phyloP scores from a whole-genome alignment of 768 basidiomycete genomes.

The Botryobasidium botryosum region DNA sequence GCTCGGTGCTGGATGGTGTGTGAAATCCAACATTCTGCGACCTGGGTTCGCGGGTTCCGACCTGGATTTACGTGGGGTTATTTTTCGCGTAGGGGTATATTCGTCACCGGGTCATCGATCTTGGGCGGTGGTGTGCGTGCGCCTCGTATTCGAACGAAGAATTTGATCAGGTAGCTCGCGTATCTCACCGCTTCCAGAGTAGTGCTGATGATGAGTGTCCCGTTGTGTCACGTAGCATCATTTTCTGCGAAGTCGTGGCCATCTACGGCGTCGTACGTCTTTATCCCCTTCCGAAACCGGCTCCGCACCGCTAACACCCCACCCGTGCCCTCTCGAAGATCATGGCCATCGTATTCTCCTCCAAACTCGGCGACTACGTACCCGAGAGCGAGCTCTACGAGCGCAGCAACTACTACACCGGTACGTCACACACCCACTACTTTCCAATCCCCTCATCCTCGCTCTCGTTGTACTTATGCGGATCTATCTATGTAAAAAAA shows the following conservation, averaged over 20 bases:
- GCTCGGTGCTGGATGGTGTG: constrained; percentile 88
- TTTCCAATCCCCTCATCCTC: not conserved
- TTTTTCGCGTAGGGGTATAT: constrained; percentile 64
- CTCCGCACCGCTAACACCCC: not conserved
- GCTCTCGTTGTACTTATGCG: not conserved
- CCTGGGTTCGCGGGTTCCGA: not conserved
- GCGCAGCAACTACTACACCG: constrained; percentile 81
- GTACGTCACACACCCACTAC: constrained; percentile 21
- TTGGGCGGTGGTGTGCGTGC: constrained; percentile 89
- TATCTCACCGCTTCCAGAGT: not conserved
- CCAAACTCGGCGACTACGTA: constrained; percentile 44
- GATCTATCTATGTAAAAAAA: not conserved
- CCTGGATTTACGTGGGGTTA: not conserved
- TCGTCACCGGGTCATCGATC: constrained; percentile 91
- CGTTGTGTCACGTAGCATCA: constrained; percentile 44
- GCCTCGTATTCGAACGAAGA: constrained; percentile 92
- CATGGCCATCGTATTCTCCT: constrained; percentile 89
- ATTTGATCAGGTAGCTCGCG: constrained; percentile 67
- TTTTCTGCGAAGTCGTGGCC: constrained; percentile 98
- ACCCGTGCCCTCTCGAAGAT: constrained; percentile 34
- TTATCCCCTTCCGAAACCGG: not conserved
- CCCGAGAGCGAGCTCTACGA: constrained; percentile 61
- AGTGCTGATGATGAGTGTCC: not conserved
- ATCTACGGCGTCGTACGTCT: constrained; percentile 84
- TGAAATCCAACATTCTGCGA: constrained; percentile 7